Percentiles rank a stretch among this genome's conserved stretches.
Conservation (phyloP, 2,329 filamentous ascomycete genomes). For the Fusarium succisae region DNA sequence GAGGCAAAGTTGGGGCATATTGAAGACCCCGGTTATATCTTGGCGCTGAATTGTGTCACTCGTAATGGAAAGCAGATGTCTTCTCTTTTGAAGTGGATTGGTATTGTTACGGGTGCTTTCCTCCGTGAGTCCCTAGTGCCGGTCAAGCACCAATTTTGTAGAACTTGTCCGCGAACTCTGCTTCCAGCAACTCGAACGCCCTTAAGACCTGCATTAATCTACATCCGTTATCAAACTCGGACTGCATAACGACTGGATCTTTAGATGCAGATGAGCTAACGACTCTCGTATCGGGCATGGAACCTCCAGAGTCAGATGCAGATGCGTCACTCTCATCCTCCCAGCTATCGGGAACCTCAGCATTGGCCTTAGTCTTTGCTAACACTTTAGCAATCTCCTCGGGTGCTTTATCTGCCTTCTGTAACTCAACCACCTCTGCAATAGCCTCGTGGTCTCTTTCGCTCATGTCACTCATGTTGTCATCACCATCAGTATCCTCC, state of each 20-base stretch:
- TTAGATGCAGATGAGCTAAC: too few relatives aligned
- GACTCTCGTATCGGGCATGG: too few relatives aligned
- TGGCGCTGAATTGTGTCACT: too few relatives aligned
- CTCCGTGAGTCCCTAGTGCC: not conserved
- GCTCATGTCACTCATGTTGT: slow-evolving; percentile 10
- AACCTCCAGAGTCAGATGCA: slow-evolving; percentile 34
- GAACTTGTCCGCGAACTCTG: too few relatives aligned
- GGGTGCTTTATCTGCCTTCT: not conserved
- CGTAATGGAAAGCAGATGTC: too few relatives aligned
- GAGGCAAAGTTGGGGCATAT: too few relatives aligned
- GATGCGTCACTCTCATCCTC: slow-evolving; percentile 43
- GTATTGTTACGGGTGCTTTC: not conserved
- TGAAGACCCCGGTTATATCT: too few relatives aligned
- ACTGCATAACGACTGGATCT: too few relatives aligned
- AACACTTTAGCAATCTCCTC: not conserved
- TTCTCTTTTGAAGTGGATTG: not conserved
- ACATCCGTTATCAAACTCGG: too few relatives aligned
- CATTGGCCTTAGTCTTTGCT: slow-evolving; percentile 32
- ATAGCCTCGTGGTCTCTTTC: not conserved
- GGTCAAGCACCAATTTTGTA: slow-evolving; percentile 54
- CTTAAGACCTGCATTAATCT: too few relatives aligned
- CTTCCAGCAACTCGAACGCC: too few relatives aligned
- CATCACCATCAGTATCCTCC: slow-evolving; percentile 49
- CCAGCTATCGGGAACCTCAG: slow-evolving; percentile 53
- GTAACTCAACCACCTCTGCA: not conserved